These are phyloP conservation scores for Persicaria maculosa DNA, from an alignment of 148 eudicot genomes.

Conservation along the genomic window DNA sequence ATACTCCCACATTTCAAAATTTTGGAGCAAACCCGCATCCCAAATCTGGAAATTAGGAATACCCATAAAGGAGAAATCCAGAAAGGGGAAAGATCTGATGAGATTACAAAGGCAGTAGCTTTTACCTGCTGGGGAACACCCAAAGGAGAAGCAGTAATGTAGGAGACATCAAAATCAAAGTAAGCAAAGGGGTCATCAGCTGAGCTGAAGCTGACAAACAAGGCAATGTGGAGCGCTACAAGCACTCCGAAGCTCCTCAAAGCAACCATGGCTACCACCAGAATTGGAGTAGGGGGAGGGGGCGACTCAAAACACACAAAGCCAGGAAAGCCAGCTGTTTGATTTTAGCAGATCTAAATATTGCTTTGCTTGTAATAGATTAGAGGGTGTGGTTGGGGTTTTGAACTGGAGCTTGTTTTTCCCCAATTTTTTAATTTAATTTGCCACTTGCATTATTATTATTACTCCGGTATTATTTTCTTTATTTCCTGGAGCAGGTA, in stretches of 20 bases:
- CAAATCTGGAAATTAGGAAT: conserved; percentile 13
- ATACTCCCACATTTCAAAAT: conserved; percentile 17
- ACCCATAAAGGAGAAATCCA: conserved; percentile 19
- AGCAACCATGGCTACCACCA: conserved; percentile 22
- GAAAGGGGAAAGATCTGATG: conserved; percentile 15
- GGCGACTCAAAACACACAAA: conserved; percentile 3
- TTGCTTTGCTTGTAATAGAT: conserved; percentile 9
- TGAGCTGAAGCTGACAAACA: conserved; percentile 35
- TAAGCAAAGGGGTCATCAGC: conserved; percentile 70
- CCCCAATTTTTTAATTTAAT: not conserved
- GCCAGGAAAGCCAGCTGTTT: not conserved
- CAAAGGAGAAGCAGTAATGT: conserved; percentile 90
- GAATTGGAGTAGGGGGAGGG: conserved; percentile 6
- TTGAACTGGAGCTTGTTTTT: not conserved
- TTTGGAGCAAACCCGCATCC: conserved; percentile 24
- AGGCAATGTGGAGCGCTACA: conserved; percentile 26
- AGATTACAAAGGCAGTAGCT: not conserved
- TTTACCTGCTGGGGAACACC: conserved; percentile 37
- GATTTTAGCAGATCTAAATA: not conserved
- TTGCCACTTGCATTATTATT: not conserved
- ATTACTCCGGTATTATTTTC: no score
- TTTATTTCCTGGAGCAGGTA: not conserved
- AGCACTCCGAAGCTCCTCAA: conserved; percentile 18
- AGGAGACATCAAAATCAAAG: conserved; percentile 66
- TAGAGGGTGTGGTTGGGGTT: conserved; percentile 4